A percentile compares a stretch with the other conserved stretches of the same genome.
Conservation (phyloP, 495 filamentous ascomycete species). For the Aspergillus sclerotioniger region DNA sequence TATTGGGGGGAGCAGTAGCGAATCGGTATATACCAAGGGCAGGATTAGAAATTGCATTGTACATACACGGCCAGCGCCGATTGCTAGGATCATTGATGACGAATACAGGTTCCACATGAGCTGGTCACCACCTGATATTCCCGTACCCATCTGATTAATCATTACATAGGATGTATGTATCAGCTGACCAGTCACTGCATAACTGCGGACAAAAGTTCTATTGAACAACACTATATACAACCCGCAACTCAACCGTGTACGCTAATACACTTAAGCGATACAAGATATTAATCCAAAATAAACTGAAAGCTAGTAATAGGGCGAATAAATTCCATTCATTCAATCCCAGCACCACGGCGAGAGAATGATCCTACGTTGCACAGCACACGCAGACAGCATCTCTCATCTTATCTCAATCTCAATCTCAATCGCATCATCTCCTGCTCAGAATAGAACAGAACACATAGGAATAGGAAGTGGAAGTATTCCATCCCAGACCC, state of each 20-base stretch:
- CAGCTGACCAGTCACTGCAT: neutral
- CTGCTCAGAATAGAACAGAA: no score
- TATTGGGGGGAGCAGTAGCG: neutral
- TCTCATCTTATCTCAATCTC: no score
- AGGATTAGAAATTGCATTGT: constrained; percentile 8
- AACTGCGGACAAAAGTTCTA: neutral
- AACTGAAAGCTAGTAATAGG: neutral
- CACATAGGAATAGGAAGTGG: no score
- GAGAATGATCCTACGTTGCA: no score
- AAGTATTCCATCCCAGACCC: no score
- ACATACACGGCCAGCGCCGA: neutral
- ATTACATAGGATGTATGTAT: no score
- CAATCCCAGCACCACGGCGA: no score
- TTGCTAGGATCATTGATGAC: no score
- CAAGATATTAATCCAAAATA: neutral
- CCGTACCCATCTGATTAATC: no score
- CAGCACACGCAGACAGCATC: no score
- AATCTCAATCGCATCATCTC: no score
- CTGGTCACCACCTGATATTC: neutral
- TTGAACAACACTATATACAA: constrained; percentile 17
- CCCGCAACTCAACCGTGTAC: neutral
- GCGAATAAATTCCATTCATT: no score
- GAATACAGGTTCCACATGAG: neutral
- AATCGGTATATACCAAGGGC: neutral
- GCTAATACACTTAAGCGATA: neutral